These are phyloP conservation scores for Nigrospora osmanthi DNA, from an alignment of 2,329 filamentous ascomycete species.

Conservation along the genomic window DNA sequence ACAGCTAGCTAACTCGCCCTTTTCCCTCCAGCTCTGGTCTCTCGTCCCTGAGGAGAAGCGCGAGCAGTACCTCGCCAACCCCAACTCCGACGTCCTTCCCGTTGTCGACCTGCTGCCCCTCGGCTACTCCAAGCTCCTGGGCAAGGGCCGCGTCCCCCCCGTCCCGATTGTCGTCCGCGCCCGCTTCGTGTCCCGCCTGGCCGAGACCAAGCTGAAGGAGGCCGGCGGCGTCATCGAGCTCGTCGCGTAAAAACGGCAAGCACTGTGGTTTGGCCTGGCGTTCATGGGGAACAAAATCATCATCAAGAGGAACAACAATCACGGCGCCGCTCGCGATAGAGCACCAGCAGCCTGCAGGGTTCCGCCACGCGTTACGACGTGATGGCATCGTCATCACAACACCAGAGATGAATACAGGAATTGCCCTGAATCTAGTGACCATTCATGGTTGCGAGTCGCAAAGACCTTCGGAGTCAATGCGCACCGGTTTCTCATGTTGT, in stretches of 20 bases:
- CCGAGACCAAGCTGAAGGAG: slow-evolving; percentile 98
- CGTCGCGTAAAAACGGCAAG: slow-evolving; percentile 60
- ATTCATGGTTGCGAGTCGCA: not conserved
- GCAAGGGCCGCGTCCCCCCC: slow-evolving; percentile 92
- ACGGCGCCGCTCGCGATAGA: too few species aligned
- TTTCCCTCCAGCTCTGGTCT: slow-evolving; percentile 69
- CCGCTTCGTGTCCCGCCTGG: slow-evolving; percentile 90
- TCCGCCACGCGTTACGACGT: too few species aligned
- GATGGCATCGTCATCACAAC: too few species aligned
- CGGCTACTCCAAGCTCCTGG: slow-evolving; percentile 97
- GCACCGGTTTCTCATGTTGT: not conserved
- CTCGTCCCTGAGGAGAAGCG: slow-evolving; percentile 90
- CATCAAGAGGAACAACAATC: too few species aligned
- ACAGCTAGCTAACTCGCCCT: not conserved
- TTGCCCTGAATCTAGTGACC: too few species aligned
- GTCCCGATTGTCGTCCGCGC: slow-evolving; percentile 92
- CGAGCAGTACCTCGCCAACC: slow-evolving; percentile 77
- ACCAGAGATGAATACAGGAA: too few species aligned
- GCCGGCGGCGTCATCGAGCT: slow-evolving; percentile 94
- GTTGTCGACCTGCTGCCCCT: slow-evolving; percentile 96
- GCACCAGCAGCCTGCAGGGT: too few species aligned
- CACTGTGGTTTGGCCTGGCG: too few species aligned
- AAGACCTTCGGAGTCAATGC: too few species aligned
- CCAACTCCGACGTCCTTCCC: slow-evolving; percentile 83
- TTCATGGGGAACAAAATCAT: too few species aligned